These are phyloP conservation scores for Coemansia sp. DNA, from an alignment of 192 early-diverging fungal species.

Conservation along the genomic window DNA sequence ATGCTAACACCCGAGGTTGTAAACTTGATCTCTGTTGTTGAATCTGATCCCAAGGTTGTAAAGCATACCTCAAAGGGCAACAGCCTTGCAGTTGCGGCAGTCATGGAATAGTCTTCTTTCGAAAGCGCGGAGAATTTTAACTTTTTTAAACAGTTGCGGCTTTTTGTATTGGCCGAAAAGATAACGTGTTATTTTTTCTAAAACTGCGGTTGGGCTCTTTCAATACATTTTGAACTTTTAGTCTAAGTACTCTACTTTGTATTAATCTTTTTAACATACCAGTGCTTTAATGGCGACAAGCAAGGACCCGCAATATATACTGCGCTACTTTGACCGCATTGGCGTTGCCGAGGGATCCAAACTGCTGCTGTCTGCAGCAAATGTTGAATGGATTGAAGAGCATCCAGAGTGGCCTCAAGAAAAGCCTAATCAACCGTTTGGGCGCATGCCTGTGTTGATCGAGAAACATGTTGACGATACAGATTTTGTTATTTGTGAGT, in stretches of 20 bases:
- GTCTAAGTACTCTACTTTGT: not conserved
- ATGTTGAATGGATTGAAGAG: constrained; percentile 41
- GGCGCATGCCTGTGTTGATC: constrained; percentile 35
- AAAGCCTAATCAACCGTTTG: constrained; percentile 38
- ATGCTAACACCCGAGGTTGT: constrained; percentile 24
- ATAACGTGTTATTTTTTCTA: no score
- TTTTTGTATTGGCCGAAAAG: no score
- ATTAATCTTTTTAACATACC: not conserved
- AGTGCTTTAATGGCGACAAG: not conserved
- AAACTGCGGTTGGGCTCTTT: not conserved
- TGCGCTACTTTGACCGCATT: constrained; percentile 32
- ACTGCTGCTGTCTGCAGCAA: constrained; percentile 39
- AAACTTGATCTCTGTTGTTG: constrained; percentile 34
- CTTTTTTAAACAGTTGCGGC: not conserved
- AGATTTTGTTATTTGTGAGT: constrained; percentile 46
- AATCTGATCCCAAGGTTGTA: constrained; percentile 4
- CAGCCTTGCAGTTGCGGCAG: constrained; percentile 1
- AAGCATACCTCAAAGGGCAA: constrained; percentile 18
- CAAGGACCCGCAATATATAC: constrained; percentile 7
- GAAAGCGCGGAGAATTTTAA: constrained; percentile 4
- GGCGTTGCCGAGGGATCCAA: constrained; percentile 29
- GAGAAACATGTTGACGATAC: constrained; percentile 23
- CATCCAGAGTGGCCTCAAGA: constrained; percentile 34
- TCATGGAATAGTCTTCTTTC: not conserved
- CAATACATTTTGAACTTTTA: not conserved